phyloP scores from a whole-genome alignment of 441 rosid species.

The Gossypium trilobum region DNA sequence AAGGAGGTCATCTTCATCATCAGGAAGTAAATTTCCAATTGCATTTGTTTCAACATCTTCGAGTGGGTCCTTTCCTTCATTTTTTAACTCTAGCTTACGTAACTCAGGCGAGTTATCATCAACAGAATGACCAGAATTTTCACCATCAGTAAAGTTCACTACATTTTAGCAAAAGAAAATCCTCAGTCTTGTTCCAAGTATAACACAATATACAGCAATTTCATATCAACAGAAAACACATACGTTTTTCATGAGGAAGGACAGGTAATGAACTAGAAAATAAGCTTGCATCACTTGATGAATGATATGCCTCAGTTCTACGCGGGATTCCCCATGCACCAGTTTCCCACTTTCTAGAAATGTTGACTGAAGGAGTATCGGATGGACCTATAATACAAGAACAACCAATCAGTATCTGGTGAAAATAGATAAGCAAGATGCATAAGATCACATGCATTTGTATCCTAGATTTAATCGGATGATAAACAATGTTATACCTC shows the following conservation, averaged over 20 bases:
- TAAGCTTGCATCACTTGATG: slow-evolving; percentile 56
- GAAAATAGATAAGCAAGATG: background rate
- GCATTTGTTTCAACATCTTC: slow-evolving; percentile 42
- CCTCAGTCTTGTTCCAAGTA: slow-evolving; percentile 1
- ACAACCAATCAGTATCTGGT: background rate
- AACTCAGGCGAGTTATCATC: slow-evolving; percentile 43
- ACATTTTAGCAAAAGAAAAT: slow-evolving; percentile 26
- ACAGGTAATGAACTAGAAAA: slow-evolving; percentile 75
- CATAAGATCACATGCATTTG: background rate
- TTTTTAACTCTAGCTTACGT: slow-evolving; percentile 28
- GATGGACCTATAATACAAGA: slow-evolving; percentile 24
- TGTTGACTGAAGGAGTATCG: slow-evolving; percentile 24
- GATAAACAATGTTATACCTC: slow-evolving; percentile 22
- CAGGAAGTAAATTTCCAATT: slow-evolving; percentile 53
- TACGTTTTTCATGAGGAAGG: slow-evolving; percentile 63
- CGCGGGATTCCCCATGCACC: slow-evolving; percentile 43
- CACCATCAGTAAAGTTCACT: slow-evolving; percentile 56
- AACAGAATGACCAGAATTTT: slow-evolving; percentile 30
- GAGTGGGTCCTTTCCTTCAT: slow-evolving; percentile 41
- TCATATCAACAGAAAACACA: slow-evolving; percentile 15
- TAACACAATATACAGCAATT: background rate
- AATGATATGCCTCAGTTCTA: slow-evolving; percentile 27
- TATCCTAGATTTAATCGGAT: background rate
- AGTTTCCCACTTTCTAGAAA: slow-evolving; percentile 24
- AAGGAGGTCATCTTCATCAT: slow-evolving; percentile 69